Evolutionary conservation across 2,329 filamentous ascomycete species (phyloP).

Genomic region (Aspergillus pseudoglaucus): DNA sequence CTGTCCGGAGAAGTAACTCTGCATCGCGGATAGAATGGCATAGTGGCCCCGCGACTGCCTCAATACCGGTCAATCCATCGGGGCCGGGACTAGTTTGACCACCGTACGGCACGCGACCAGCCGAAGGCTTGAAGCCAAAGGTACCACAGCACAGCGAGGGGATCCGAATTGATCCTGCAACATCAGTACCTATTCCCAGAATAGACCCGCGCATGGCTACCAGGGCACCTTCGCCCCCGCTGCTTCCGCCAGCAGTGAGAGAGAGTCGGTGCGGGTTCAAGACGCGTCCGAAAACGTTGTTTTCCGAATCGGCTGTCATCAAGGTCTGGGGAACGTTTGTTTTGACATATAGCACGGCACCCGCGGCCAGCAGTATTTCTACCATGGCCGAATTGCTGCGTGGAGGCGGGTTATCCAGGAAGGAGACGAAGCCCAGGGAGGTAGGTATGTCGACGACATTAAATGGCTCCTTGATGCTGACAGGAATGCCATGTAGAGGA

Average conservation of each 20-base stretch:
- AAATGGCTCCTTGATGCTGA: conserved; percentile 48
- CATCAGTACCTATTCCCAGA: conserved; percentile 27
- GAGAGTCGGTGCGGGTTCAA: conserved; percentile 15
- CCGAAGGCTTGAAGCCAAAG: conserved; percentile 36
- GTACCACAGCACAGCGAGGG: conserved; percentile 37
- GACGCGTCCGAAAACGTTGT: conserved; percentile 16
- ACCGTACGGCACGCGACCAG: conserved; percentile 27
- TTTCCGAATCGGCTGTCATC: conserved; percentile 9
- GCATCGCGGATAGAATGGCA: not conserved
- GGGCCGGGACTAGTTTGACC: conserved; percentile 31
- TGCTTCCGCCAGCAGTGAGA: conserved; percentile 16
- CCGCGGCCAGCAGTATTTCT: conserved; percentile 50
- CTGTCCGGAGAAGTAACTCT: conserved; percentile 2
- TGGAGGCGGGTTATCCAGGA: conserved; percentile 42
- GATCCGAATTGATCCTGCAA: conserved; percentile 38
- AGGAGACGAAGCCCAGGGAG: conserved; percentile 55
- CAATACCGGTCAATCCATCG: not conserved
- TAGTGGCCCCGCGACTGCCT: not conserved
- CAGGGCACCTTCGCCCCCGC: conserved; percentile 26
- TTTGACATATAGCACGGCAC: conserved; percentile 61
- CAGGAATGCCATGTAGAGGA: conserved; percentile 57
- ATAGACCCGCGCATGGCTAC: conserved; percentile 25
- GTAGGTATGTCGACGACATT: conserved; percentile 47
- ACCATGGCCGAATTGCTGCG: conserved; percentile 47
- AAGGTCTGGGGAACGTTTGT: conserved; percentile 59